Evolutionary conservation across 2,329 filamentous ascomycete species (phyloP), one percentile per base, ranked within the genome.

Genomic region (Ambrosiella beaveri): DNA sequence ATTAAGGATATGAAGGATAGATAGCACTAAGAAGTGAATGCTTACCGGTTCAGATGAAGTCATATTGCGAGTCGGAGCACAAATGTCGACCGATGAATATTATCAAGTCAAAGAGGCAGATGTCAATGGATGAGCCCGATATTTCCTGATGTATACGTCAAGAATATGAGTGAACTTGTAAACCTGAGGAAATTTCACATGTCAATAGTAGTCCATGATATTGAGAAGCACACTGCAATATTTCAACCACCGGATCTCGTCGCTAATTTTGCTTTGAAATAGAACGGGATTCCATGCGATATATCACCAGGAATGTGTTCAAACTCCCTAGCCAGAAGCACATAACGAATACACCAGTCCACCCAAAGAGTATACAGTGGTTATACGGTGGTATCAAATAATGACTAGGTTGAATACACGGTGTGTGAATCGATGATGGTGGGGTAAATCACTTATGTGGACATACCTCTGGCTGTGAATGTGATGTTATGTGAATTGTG

Each of bases 1-100:
- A 41, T 13, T 44, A 19, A 15, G 13, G 12, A 44, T 19, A 17
- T 38, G 12, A 44, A 15, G 9, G 38, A 17, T 11, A 40, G 15
- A 15, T 17, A 5, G 12, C 45, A 38, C 36, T 13, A 35, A 51
- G 13, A 35, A 1, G 40, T 27, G 27, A 27, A 51, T 50, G 57
- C 58, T 57, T 53, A 59, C 58, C 35, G 58, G 54, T 54, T 59
- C 45, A 35, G 58, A 57, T 49, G 54, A 59, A 44, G 58, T 47
- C 58, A 59, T 59, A 39, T 45, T 59, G 49, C 53, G 39, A 40
- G 19, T 54, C 40, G 40, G 57, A 45, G 27, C 13, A 45, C 38
- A 17, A 51, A 54, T 51, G 44, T 51, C 44, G 50, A 17, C 56
- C 39, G 39, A 12, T 11, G 1, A 11, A 19, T 19, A 19, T 12